Conservation (phyloP, 441 rosid genomes). For the Adansonia madagascariensis region DNA sequence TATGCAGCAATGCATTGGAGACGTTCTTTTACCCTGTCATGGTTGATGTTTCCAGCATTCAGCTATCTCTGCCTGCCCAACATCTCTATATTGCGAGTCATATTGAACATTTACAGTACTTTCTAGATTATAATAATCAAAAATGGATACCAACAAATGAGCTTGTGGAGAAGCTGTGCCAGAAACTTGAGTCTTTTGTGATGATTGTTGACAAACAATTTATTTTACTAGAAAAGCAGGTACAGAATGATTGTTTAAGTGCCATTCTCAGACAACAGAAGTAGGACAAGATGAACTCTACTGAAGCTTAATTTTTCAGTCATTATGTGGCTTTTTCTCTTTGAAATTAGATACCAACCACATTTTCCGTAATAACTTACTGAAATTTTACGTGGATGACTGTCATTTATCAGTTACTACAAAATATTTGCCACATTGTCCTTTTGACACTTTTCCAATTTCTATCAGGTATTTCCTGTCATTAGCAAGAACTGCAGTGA, state of each 20-base stretch:
- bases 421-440: conserved; percentile 22
- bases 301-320: background rate
- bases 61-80: conserved; percentile 30
- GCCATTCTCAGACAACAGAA: conserved; percentile 3
- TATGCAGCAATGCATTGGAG: conserved; percentile 68
- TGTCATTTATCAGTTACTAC: background rate
- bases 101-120: conserved; percentile 54
- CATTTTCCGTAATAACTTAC: background rate
- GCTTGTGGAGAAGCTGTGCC: conserved; percentile 53
- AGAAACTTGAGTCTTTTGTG: conserved; percentile 49
- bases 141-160: conserved; percentile 30
- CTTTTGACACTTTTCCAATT: conserved; percentile 31
- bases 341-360: background rate
- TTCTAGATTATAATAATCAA: conserved; percentile 43
- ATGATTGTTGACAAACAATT: conserved; percentile 48
- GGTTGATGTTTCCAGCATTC: conserved; percentile 40
- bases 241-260: conserved; percentile 29
- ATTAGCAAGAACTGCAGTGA: conserved; percentile 51
- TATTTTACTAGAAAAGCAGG: conserved; percentile 59
- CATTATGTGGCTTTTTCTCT: background rate
- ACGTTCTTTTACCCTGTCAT: conserved; percentile 56
- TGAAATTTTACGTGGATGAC: conserved; percentile 10
- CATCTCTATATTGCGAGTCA: conserved; percentile 41
- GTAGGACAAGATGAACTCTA: conserved; percentile 6
- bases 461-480: conserved; percentile 60